These are phyloP conservation scores for Daldinia decipiens DNA, from an alignment of 495 filamentous ascomycete species.

Conservation along the genomic window DNA sequence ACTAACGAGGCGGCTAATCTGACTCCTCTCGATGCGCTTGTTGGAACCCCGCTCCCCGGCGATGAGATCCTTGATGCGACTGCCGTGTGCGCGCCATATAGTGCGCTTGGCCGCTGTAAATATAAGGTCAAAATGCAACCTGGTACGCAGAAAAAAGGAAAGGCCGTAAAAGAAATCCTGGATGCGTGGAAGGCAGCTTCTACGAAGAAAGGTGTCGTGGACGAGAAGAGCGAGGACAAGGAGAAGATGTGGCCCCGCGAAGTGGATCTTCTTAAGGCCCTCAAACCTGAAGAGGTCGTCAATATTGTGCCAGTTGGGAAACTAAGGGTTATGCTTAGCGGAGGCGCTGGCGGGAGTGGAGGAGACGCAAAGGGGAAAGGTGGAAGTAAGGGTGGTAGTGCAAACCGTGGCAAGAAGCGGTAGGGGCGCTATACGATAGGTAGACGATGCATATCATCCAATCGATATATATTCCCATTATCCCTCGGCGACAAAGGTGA, in stretches of 20 bases:
- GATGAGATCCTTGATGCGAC: conserved; percentile 91
- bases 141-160: conserved; percentile 89
- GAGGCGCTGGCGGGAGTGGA: conserved; percentile 60
- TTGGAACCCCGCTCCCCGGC: conserved; percentile 79
- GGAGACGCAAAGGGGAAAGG: conserved; percentile 46
- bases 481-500: not conserved
- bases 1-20: conserved; percentile 68
- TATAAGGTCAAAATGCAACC: conserved; percentile 95
- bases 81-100: conserved; percentile 92
- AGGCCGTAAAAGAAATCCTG: conserved; percentile 89
- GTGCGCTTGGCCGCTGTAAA: conserved; percentile 78
- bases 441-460: conserved; percentile 2
- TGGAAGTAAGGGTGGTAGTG: conserved; percentile 29
- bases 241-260: conserved; percentile 86
- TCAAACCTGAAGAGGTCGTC: conserved; percentile 84
- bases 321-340: conserved; percentile 78
- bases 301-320: conserved; percentile 87
- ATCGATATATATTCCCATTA: conserved; percentile 5
- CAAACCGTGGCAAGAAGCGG: conserved; percentile 45
- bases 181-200: conserved; percentile 74
- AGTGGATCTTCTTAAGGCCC: conserved; percentile 79
- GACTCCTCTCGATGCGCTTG: conserved; percentile 74
- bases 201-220: conserved; percentile 66
- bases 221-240: conserved; percentile 66
- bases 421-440: conserved; percentile 8